phyloP scores from a whole-genome alignment of 2,329 filamentous ascomycete genomes.

The Nemania abortiva region DNA sequence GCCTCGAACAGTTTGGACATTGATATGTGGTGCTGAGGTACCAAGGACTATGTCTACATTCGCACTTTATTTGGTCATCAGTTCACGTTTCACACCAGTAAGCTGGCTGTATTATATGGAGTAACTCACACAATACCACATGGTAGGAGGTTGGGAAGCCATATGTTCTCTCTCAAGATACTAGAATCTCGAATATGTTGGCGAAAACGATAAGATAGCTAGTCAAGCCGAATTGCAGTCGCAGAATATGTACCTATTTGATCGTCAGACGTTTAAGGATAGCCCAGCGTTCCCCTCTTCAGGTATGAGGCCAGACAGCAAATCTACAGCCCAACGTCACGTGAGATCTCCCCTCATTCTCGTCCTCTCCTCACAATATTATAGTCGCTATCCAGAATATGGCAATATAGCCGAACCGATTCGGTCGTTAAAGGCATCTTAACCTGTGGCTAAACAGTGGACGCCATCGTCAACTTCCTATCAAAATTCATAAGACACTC shows the following conservation, averaged over 20 bases:
- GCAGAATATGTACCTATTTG: not conserved
- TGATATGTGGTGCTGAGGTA: not conserved
- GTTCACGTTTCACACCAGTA: not conserved
- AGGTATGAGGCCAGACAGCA: slow-evolving; percentile 4
- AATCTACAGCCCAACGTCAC: not conserved
- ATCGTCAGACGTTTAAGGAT: too few species aligned
- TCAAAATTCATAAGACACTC: not conserved
- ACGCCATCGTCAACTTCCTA: slow-evolving; percentile 1
- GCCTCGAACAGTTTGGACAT: not conserved
- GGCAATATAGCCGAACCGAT: not conserved
- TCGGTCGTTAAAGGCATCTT: not conserved
- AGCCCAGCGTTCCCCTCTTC: not conserved
- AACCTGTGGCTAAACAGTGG: not conserved
- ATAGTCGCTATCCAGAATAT: not conserved
- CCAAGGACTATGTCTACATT: not conserved
- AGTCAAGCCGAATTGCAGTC: not conserved
- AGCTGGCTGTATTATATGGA: not conserved
- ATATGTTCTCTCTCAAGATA: not conserved
- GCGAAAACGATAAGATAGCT: not conserved
- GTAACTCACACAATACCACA: not conserved
- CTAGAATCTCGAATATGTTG: not conserved
- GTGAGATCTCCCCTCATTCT: not conserved
- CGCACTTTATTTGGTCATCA: not conserved
- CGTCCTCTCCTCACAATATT: not conserved
- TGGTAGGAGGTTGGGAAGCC: not conserved